Conservation (phyloP, 176 grass and related monocot species). For the Oryza meridionalis region DNA sequence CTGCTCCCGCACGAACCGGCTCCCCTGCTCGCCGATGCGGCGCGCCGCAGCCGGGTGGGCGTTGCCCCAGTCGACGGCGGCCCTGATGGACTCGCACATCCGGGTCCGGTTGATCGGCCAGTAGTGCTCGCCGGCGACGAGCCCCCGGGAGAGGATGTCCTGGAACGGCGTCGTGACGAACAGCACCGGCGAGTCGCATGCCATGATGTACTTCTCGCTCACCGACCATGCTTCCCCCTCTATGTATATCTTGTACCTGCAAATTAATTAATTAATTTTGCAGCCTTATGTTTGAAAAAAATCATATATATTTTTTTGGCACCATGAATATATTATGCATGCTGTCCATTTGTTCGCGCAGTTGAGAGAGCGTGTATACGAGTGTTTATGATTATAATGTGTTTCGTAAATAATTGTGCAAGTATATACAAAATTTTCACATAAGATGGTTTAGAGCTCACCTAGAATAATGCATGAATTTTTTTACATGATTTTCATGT, state of each 20-base stretch:
- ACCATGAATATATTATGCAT: too few relatives aligned
- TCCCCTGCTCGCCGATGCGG: slow-evolving; percentile 51
- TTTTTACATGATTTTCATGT: too few relatives aligned
- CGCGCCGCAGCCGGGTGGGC: slow-evolving; percentile 36
- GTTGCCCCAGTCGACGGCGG: slow-evolving; percentile 70
- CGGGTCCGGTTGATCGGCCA: slow-evolving; percentile 49
- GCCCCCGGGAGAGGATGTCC: slow-evolving; percentile 58
- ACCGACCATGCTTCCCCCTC: slow-evolving; percentile 64
- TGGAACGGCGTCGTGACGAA: slow-evolving; percentile 44
- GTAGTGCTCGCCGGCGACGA: slow-evolving; percentile 62
- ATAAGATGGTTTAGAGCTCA: too few relatives aligned
- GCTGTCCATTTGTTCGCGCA: fast-evolving
- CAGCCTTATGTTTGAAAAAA: too few relatives aligned
- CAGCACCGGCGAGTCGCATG: slow-evolving; percentile 57
- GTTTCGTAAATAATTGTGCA: too few relatives aligned
- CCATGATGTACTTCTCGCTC: slow-evolving; percentile 69
- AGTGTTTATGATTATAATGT: fast-evolving
- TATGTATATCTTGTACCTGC: slow-evolving; percentile 69
- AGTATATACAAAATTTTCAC: too few relatives aligned
- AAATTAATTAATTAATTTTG: too few relatives aligned
- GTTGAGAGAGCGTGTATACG: too few relatives aligned
- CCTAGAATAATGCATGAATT: too few relatives aligned
- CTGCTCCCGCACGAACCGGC: slow-evolving; percentile 50
- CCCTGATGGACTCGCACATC: slow-evolving; percentile 62
- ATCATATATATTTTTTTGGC: too few relatives aligned